These are phyloP conservation scores for Prunus yedoensis DNA, from an alignment of 331 rosid species.

Conservation along the genomic window DNA sequence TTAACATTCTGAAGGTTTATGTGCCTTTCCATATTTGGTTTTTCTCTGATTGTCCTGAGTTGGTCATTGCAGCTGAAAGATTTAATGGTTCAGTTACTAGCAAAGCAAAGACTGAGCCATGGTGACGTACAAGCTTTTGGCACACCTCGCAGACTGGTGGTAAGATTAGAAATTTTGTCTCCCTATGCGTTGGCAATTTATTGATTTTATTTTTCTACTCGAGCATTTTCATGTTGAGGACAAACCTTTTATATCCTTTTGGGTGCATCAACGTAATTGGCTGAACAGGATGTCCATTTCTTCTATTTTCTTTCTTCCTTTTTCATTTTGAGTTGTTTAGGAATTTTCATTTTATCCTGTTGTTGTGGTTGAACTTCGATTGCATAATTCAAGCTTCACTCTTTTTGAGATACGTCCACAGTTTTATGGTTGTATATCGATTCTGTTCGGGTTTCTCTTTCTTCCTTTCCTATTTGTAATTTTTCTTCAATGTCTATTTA, in stretches of 20 bases:
- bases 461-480: not conserved
- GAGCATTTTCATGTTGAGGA: constrained; percentile 2
- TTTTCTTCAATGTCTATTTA: not conserved
- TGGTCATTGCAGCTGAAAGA: constrained; percentile 69
- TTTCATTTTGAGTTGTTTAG: not conserved
- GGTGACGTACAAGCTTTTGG: constrained; percentile 68
- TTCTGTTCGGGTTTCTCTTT: not conserved
- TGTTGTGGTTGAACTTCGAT: not conserved
- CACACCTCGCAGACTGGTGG: constrained; percentile 91
- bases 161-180: constrained; percentile 31
- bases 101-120: constrained; percentile 72
- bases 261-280: not conserved
- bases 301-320: not conserved
- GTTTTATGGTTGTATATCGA: not conserved
- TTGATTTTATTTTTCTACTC: not conserved
- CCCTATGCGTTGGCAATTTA: not conserved
- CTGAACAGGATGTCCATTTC: not conserved
- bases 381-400: not conserved
- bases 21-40: constrained; percentile 14
- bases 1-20: not conserved
- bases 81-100: constrained; percentile 57
- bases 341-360: not conserved
- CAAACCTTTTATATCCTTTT: not conserved
- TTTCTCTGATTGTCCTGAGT: constrained; percentile 34
- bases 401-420: not conserved